Evolutionary conservation across 306 rosid genomes (phyloP).

Genomic region (Vicia villosa): DNA sequence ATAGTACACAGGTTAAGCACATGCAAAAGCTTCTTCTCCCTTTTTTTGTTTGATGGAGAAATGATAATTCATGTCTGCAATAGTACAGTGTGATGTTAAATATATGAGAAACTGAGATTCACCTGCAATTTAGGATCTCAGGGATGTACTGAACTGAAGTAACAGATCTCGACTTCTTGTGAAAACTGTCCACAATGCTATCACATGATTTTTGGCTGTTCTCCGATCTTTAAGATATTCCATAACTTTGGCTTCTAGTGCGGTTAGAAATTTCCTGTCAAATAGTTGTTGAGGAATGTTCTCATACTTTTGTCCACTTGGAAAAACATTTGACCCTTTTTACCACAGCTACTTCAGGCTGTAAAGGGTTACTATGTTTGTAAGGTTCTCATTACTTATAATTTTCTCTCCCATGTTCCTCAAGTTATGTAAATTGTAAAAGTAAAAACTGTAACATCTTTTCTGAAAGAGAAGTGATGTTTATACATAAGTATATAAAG

Average conservation of each 20-base stretch:
- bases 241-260: conserved; percentile 23
- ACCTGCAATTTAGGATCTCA: conserved; percentile 24
- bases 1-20: neutral
- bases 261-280: conserved; percentile 15
- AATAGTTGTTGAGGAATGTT: conserved; percentile 24
- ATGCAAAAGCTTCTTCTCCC: neutral
- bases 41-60: neutral
- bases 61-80: neutral
- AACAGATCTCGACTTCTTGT: conserved; percentile 1
- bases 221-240: neutral
- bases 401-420: neutral
- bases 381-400: conserved; percentile 12
- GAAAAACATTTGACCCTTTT: neutral
- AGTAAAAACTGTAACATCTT: too few species aligned
- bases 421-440: neutral
- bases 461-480: too few species aligned
- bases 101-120: neutral
- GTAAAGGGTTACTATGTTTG: neutral
- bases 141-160: conserved; percentile 16
- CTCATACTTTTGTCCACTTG: conserved; percentile 23
- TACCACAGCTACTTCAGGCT: neutral
- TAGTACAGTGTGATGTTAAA: neutral
- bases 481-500: too few species aligned
- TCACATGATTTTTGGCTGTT: conserved; percentile 33
- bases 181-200: conserved; percentile 1